A percentile compares a stretch with the other conserved stretches of the same genome.
phyloP scores from a whole-genome alignment of 2,329 filamentous ascomycete genomes.

The Aspergillus brunneoviolaceus region DNA sequence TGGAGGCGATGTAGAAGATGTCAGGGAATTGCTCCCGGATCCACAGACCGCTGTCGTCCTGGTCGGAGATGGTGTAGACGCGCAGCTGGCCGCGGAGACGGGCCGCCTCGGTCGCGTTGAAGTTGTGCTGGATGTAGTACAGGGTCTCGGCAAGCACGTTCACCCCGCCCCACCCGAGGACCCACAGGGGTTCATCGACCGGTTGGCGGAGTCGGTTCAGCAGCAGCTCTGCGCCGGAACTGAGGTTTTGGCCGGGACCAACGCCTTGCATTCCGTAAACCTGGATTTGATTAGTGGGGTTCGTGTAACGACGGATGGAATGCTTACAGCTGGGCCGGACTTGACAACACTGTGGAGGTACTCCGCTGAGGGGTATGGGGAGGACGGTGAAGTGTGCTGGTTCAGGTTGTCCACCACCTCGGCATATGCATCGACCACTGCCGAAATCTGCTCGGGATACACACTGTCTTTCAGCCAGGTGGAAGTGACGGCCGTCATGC shows the following conservation, averaged over 20 bases:
- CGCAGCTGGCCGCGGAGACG: conserved; percentile 39
- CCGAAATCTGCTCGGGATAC: conserved; percentile 45
- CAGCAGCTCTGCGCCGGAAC: conserved; percentile 48
- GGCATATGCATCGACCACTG: conserved; percentile 47
- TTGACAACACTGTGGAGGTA: conserved; percentile 38
- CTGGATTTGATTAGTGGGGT: conserved; percentile 8
- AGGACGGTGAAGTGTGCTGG: conserved; percentile 47
- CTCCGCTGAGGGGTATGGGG: conserved; percentile 43
- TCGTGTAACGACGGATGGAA: conserved; percentile 4
- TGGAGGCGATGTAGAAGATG: conserved; percentile 56
- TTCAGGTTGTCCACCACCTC: conserved; percentile 51
- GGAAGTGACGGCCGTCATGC: conserved; percentile 49
- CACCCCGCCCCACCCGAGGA: conserved; percentile 55
- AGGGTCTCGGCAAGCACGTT: conserved; percentile 55
- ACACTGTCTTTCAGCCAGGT: conserved; percentile 47
- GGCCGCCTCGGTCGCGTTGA: conserved; percentile 31
- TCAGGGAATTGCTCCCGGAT: conserved; percentile 55
- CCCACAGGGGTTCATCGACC: conserved; percentile 49
- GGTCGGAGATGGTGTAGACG: conserved; percentile 59
- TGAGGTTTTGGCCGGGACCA: conserved; percentile 34
- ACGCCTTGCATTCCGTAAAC: conserved; percentile 40
- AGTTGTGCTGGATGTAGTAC: conserved; percentile 29
- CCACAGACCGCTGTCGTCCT: conserved; percentile 58
- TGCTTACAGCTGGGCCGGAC: conserved; percentile 40
- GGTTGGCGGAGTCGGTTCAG: conserved; percentile 39